phyloP scores from a whole-genome alignment of 805 yeast genomes.

The Myxozyma neglecta region DNA sequence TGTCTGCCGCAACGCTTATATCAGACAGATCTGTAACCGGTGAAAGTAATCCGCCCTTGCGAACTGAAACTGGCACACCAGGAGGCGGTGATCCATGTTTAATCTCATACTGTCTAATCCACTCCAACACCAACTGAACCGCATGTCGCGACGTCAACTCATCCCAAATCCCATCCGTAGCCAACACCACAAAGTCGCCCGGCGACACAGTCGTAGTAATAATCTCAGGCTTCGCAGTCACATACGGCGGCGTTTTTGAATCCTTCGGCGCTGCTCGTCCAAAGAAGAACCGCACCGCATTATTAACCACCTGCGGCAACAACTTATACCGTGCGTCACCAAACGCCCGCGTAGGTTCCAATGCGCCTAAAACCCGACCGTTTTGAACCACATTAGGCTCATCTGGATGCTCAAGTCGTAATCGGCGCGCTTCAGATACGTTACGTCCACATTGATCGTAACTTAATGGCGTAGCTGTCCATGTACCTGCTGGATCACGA shows the following conservation, averaged over 20 bases:
- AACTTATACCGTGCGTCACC: slow-evolving; percentile 96
- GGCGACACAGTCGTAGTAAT: slow-evolving; percentile 75
- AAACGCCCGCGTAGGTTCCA: slow-evolving; percentile 95
- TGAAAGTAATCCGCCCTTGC: slow-evolving; percentile 22
- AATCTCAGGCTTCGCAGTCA: slow-evolving; percentile 88
- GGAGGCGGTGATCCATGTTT: slow-evolving; percentile 59
- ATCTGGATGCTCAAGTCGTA: slow-evolving; percentile 89
- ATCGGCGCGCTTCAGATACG: slow-evolving; percentile 78
- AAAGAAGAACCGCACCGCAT: slow-evolving; percentile 71
- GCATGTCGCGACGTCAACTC: slow-evolving; percentile 89
- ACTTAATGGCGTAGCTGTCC: slow-evolving; percentile 86
- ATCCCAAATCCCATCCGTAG: slow-evolving; percentile 92
- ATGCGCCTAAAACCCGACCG: slow-evolving; percentile 88
- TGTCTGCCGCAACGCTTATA: slow-evolving; percentile 11
- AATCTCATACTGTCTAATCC: slow-evolving; percentile 79
- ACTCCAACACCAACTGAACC: slow-evolving; percentile 84
- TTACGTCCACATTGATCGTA: slow-evolving; percentile 95
- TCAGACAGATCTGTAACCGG: slow-evolving; percentile 20
- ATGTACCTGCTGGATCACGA: slow-evolving; percentile 50
- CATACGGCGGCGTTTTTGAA: slow-evolving; percentile 89
- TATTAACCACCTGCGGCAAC: slow-evolving; percentile 70
- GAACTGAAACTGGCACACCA: slow-evolving; percentile 13
- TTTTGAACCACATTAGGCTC: slow-evolving; percentile 69
- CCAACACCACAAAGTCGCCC: slow-evolving; percentile 86
- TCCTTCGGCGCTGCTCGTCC: slow-evolving; percentile 70